Conservation (phyloP, 371 early-diverging fungal genomes). For the Entomophthora muscae region DNA sequence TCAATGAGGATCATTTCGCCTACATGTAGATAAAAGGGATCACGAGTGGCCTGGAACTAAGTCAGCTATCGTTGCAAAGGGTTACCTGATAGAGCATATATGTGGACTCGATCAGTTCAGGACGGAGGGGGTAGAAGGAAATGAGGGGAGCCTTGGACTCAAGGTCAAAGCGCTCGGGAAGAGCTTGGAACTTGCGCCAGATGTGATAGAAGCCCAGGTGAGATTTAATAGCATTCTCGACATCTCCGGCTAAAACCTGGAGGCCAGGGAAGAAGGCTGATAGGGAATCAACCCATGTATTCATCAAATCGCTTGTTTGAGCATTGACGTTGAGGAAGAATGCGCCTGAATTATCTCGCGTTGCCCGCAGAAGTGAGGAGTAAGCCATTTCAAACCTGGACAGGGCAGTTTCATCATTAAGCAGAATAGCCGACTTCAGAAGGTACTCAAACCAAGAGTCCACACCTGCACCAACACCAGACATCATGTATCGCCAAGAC, state of each 20-base stretch:
- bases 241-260: constrained; percentile 72
- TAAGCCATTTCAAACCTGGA: constrained; percentile 71
- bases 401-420: constrained; percentile 61
- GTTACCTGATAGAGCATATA: constrained; percentile 67
- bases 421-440: constrained; percentile 69
- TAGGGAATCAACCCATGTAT: constrained; percentile 76
- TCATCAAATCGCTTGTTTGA: constrained; percentile 36
- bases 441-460: constrained; percentile 91
- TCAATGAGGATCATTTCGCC: constrained; percentile 74
- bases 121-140: constrained; percentile 67
- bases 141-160: constrained; percentile 34
- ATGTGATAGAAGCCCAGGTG: constrained; percentile 70
- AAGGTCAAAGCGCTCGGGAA: constrained; percentile 80
- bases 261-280: constrained; percentile 87
- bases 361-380: constrained; percentile 34
- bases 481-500: constrained; percentile 45
- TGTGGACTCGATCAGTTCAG: constrained; percentile 88
- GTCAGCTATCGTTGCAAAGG: background rate
- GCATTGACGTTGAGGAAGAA: constrained; percentile 77
- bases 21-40: constrained; percentile 77
- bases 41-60: constrained; percentile 48
- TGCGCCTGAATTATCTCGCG: constrained; percentile 51
- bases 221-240: constrained; percentile 55
- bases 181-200: constrained; percentile 62
- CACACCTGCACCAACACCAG: constrained; percentile 77